These are phyloP conservation scores for Agrocybe praecox DNA, from an alignment of 768 basidiomycete genomes.

Conservation along the genomic window DNA sequence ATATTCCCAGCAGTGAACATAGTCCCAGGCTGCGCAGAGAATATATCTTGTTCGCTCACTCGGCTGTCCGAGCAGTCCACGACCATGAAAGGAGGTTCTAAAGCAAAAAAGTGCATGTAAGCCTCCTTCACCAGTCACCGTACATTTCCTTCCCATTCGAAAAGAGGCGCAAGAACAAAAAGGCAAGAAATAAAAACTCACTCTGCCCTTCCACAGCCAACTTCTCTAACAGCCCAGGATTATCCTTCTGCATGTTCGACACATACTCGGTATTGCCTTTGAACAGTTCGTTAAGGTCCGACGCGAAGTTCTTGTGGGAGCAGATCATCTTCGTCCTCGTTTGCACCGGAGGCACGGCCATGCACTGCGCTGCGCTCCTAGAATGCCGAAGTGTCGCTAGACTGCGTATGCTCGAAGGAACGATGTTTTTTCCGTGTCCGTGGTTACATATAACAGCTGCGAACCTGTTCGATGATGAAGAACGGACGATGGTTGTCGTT, in stretches of 20 bases:
- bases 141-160: too few relatives aligned
- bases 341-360: not conserved
- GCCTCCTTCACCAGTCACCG: too few relatives aligned
- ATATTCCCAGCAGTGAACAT: conserved; percentile 36
- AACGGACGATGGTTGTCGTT: not conserved
- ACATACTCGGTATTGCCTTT: conserved; percentile 24
- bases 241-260: conserved; percentile 17
- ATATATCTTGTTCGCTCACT: conserved; percentile 33
- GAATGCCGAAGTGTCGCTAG: not conserved
- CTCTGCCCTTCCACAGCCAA: conserved; percentile 23
- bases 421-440: not conserved
- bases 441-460: not conserved
- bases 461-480: not conserved
- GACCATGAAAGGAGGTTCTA: conserved; percentile 34
- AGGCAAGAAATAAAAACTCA: not conserved
- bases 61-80: conserved; percentile 34
- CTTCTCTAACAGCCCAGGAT: conserved; percentile 19
- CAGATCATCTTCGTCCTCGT: conserved; percentile 1
- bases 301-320: conserved; percentile 1
- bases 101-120: not conserved
- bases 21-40: conserved; percentile 29
- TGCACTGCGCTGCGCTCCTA: not conserved
- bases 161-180: not conserved
- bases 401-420: not conserved
- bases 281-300: conserved; percentile 18